These are phyloP conservation scores for Beauveria australis DNA, from an alignment of 2,329 filamentous ascomycete genomes.

Conservation along the genomic window DNA sequence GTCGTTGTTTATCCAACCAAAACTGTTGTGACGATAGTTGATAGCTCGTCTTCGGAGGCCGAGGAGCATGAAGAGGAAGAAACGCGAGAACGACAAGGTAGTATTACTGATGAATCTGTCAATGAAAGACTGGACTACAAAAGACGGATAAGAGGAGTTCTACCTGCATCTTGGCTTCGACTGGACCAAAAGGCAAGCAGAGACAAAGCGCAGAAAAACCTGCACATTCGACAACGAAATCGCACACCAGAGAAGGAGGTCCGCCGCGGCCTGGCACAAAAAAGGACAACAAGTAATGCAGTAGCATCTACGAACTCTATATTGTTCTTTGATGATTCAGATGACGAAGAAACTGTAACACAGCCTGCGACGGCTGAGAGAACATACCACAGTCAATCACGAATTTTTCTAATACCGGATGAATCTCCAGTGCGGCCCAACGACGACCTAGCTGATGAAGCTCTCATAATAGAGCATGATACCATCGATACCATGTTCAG, in stretches of 20 bases:
- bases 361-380: slow-evolving; percentile 17
- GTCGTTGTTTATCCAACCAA: neutral
- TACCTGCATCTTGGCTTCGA: slow-evolving; percentile 60
- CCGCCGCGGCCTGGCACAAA: slow-evolving; percentile 43
- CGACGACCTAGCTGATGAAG: slow-evolving; percentile 19
- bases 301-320: slow-evolving; percentile 21
- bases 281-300: slow-evolving; percentile 20
- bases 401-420: slow-evolving; percentile 16
- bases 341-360: slow-evolving; percentile 26
- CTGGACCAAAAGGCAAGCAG: slow-evolving; percentile 41
- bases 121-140: slow-evolving; percentile 33
- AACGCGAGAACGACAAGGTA: slow-evolving; percentile 3
- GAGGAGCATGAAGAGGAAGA: neutral
- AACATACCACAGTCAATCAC: slow-evolving; percentile 20
- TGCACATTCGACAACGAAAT: slow-evolving; percentile 20
- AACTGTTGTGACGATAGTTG: slow-evolving; percentile 1
- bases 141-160: slow-evolving; percentile 48
- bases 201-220: slow-evolving; percentile 23
- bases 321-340: slow-evolving; percentile 40
- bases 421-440: slow-evolving; percentile 4
- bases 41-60: neutral
- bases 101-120: slow-evolving; percentile 23
- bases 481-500: slow-evolving; percentile 43
- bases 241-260: slow-evolving; percentile 30
- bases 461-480: slow-evolving; percentile 41